phyloP scores from a whole-genome alignment of 176 grass and related monocot species.

The Carex kokanica region DNA sequence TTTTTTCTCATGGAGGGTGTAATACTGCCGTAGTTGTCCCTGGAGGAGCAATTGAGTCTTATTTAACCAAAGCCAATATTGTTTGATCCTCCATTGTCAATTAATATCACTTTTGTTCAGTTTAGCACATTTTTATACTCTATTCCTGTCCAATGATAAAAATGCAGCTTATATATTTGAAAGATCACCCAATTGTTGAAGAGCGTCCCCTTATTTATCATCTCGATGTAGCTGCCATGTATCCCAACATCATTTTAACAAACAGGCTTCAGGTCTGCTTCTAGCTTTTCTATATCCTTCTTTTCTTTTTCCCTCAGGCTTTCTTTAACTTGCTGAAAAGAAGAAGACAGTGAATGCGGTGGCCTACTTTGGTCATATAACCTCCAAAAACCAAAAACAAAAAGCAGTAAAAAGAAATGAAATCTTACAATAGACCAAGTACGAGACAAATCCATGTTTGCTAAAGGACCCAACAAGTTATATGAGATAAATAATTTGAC shows the following conservation, averaged over 20 bases:
- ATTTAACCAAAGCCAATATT: conserved; percentile 18
- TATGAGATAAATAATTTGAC: neutral
- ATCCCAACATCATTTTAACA: conserved; percentile 99
- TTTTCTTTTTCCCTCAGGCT: neutral
- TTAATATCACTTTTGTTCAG: conserved; percentile 9
- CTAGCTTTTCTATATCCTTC: neutral
- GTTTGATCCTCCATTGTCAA: conserved; percentile 6
- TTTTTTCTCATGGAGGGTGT: conserved; percentile 28
- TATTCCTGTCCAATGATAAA: conserved; percentile 30
- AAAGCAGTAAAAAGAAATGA: neutral
- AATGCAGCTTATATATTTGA: conserved; percentile 78
- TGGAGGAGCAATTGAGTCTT: neutral
- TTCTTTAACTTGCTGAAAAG: neutral
- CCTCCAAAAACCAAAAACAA: neutral
- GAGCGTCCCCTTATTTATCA: conserved; percentile 96
- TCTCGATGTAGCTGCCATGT: conserved; percentile 99
- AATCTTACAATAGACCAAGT: neutral
- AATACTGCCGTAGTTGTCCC: neutral
- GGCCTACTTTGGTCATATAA: neutral
- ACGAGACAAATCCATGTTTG: neutral
- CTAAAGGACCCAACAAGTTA: neutral
- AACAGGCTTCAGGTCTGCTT: conserved; percentile 90
- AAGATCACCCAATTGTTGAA: conserved; percentile 77
- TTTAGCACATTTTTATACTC: conserved; percentile 3
- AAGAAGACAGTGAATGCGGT: neutral